Evolutionary conservation across 768 basidiomycete genomes (phyloP).

Genomic region (Melanogaster broomeanus): DNA sequence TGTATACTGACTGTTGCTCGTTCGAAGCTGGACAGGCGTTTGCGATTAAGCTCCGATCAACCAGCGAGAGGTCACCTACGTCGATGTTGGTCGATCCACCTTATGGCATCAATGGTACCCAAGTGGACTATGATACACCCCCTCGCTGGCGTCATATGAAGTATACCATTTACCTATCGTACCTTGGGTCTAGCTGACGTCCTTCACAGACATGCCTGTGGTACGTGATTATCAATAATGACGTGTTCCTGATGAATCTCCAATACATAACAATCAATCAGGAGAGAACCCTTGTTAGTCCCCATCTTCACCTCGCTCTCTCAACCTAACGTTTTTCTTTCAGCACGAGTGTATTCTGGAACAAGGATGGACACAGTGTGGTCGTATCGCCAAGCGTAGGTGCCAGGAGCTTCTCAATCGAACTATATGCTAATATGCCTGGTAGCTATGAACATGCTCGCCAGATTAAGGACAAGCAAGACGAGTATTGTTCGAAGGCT

Average conservation of each 20-base stretch:
- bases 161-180: slow-evolving; percentile 30
- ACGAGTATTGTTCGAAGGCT: slow-evolving; percentile 60
- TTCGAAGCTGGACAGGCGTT: slow-evolving; percentile 72
- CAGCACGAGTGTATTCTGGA: slow-evolving; percentile 35
- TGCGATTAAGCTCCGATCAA: slow-evolving; percentile 73
- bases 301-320: neutral
- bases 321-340: neutral
- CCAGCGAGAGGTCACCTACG: slow-evolving; percentile 64
- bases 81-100: slow-evolving; percentile 78
- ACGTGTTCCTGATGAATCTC: neutral
- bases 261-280: slow-evolving; percentile 10
- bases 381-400: slow-evolving; percentile 63
- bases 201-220: slow-evolving; percentile 58
- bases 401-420: neutral
- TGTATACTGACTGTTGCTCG: neutral
- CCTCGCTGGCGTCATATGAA: slow-evolving; percentile 79
- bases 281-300: slow-evolving; percentile 60
- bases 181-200: slow-evolving; percentile 3
- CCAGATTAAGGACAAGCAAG: slow-evolving; percentile 66
- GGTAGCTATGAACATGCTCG: slow-evolving; percentile 62
- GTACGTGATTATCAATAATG: slow-evolving; percentile 38
- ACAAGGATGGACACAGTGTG: slow-evolving; percentile 65
- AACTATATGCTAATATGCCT: neutral
- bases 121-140: slow-evolving; percentile 32
- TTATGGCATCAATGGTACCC: slow-evolving; percentile 46